Evolutionary conservation across 805 yeast species (phyloP), one percentile per base, ranked within the genome.

Genomic region (Candida quercuum): DNA sequence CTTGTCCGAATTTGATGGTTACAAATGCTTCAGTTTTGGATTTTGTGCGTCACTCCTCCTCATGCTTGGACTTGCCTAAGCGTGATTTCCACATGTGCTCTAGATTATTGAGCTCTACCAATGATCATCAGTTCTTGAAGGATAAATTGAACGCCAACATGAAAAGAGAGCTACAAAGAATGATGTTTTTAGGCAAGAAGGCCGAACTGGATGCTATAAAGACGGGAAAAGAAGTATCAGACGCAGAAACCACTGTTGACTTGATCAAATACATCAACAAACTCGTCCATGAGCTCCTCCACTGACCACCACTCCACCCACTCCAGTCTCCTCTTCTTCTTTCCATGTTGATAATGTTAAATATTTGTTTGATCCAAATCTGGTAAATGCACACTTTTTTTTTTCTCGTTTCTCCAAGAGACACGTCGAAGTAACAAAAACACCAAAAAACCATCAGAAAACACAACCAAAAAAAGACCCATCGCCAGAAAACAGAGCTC

Each of bases 151-250:
- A 32, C 24, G 32, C 36, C 14, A 33, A 28, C 9, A 28, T 37
- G 52, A 61, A 54, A 38, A 54, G 69, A 28, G 86, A 81, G 44
- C 39, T 74, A 6, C 82, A 78, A 41, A 61, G 86, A 42, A 81
- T 79, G 34, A 48, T 81, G 52, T 63, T 72, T 35, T 64, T 78
- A 11, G 60, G 63, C 28, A 74, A 71, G 42, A 81, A 81, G 51
- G 72, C 80, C 3, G 89, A 82, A 56, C 70, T 81, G 72, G 76
- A 72, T 44, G 64, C 61, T 16, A 52, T 59, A 33, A 43, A 41
- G 33, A 18, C 19, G 3, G 29, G 31, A 14, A 25, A 25, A 9
- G n/a, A 6, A 25, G 6, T 15, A 25, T 9, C 28, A 12, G n/a
- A n/a, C n/a, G n/a, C n/a, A n/a, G n/a, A n/a, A n/a, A n/a, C n/a